phyloP scores from a whole-genome alignment of 768 basidiomycete genomes.

The Tylopilus subfusipes region DNA sequence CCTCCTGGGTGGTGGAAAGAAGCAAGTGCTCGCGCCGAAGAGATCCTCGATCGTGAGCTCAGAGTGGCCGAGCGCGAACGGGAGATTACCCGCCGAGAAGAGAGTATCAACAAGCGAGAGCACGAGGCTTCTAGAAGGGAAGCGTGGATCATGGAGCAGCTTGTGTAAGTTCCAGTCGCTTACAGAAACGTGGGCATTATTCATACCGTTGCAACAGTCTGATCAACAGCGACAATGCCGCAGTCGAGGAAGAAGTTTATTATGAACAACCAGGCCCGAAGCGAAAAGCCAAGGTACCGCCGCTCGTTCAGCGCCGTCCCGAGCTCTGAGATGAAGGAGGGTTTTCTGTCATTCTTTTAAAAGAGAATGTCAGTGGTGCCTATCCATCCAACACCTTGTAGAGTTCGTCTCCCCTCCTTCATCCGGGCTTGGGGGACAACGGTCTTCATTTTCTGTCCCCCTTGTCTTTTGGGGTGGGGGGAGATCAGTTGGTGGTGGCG shows the following conservation, averaged over 20 bases:
- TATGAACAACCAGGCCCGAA: conserved; percentile 68
- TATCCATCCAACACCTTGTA: conserved; percentile 47
- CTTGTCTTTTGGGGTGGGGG: conserved; percentile 50
- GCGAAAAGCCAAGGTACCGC: conserved; percentile 89
- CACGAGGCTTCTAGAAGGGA: conserved; percentile 86
- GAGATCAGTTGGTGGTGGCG: conserved; percentile 34
- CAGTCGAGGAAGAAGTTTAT: conserved; percentile 75
- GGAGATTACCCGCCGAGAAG: conserved; percentile 83
- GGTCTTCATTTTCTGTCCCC: conserved; percentile 68
- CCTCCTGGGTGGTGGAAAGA: conserved; percentile 78
- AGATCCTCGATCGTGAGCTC: conserved; percentile 79
- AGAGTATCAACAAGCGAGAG: conserved; percentile 79
- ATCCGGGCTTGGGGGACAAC: conserved; percentile 89
- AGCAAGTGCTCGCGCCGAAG: conserved; percentile 68
- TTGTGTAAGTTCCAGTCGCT: conserved; percentile 55
- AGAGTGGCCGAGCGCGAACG: conserved; percentile 83
- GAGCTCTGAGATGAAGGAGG: conserved; percentile 96
- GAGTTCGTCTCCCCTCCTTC: conserved; percentile 82
- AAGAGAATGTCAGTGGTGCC: conserved; percentile 23
- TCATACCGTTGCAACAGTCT: conserved; percentile 39
- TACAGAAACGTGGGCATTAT: not conserved
- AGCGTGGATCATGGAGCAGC: conserved; percentile 90
- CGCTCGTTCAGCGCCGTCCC: conserved; percentile 78
- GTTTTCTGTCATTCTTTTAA: conserved; percentile 37
- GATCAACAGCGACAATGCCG: conserved; percentile 64